Evolutionary conservation across 1,284 basidiomycete species (phyloP).

Genomic region (Mycena citricolor): DNA sequence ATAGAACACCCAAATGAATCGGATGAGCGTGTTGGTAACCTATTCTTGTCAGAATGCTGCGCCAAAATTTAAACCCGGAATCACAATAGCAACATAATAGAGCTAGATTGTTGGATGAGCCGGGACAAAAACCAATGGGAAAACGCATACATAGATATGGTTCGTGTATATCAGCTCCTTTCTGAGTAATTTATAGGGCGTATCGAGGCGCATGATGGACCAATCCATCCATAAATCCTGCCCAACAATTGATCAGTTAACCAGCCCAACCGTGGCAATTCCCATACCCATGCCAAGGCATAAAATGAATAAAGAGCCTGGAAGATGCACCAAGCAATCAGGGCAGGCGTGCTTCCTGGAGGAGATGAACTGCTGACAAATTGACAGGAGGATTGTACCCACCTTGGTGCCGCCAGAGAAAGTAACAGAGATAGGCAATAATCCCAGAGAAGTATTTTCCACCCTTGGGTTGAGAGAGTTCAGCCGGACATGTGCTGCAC

Average conservation of each 20-base stretch:
- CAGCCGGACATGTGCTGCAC: neutral
- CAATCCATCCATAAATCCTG: conserved; percentile 81
- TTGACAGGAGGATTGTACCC: conserved; percentile 15
- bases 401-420: conserved; percentile 73
- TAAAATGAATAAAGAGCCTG: conserved; percentile 70
- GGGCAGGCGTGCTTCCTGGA: conserved; percentile 8
- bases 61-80: conserved; percentile 17
- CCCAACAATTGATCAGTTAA: conserved; percentile 9
- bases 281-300: conserved; percentile 73
- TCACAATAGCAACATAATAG: conserved; percentile 76
- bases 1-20: conserved; percentile 85
- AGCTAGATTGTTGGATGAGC: conserved; percentile 39
- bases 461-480: conserved; percentile 44
- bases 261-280: too few species aligned
- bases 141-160: conserved; percentile 47
- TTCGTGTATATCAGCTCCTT: conserved; percentile 72
- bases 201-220: conserved; percentile 67
- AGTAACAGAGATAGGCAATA: conserved; percentile 64
- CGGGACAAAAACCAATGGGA: conserved; percentile 3
- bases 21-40: conserved; percentile 72
- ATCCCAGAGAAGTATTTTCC: conserved; percentile 79
- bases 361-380: neutral
- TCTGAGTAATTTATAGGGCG: conserved; percentile 66
- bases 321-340: conserved; percentile 61
- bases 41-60: conserved; percentile 27